A percentile compares a stretch with the other conserved stretches of the same genome.
These are phyloP conservation scores for Globisporangium recalcitrans DNA, from an alignment of 352 stramenopile species.

Conservation along the genomic window DNA sequence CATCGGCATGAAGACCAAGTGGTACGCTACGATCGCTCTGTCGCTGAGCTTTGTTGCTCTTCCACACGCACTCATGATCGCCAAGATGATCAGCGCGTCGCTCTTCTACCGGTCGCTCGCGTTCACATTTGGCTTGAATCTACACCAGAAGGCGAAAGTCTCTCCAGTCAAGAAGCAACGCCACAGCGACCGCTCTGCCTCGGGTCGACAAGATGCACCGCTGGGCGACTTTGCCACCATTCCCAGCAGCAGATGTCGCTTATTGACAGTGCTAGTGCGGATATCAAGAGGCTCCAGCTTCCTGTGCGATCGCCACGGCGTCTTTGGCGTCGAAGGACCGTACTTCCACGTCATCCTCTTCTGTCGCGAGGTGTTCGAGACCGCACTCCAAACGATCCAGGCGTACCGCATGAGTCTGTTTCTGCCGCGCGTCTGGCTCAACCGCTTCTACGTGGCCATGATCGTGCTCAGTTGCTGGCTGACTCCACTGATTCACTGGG, in stretches of 20 bases:
- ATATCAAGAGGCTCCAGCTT: no score
- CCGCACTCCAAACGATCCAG: conserved; percentile 21
- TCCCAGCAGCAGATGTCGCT: not conserved
- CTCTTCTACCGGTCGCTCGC: not conserved
- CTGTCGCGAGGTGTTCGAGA: conserved; percentile 20
- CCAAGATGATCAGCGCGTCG: conserved; percentile 4
- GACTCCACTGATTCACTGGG: conserved; percentile 10
- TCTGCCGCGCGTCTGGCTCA: conserved; percentile 13
- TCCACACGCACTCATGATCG: conserved; percentile 1
- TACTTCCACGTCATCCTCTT: conserved; percentile 20
- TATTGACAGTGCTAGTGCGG: no score
- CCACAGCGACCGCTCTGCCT: not conserved
- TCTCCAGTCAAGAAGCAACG: not conserved
- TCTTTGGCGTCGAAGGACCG: conserved; percentile 18
- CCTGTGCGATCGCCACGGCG: not conserved
- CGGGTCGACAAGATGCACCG: not conserved
- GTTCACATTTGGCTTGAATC: not conserved
- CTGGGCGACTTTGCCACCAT: not conserved
- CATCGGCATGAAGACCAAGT: not conserved
- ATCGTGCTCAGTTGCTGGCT: conserved; percentile 25
- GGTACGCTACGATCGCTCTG: conserved; percentile 1
- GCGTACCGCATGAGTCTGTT: conserved; percentile 22
- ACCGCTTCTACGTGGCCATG: conserved; percentile 11
- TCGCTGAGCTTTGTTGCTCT: not conserved
- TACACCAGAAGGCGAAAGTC: not conserved